A percentile compares a stretch with the other conserved stretches of the same genome.
Conservation (phyloP, 805 yeast genomes). For the Saccharomycopsis amapae region DNA sequence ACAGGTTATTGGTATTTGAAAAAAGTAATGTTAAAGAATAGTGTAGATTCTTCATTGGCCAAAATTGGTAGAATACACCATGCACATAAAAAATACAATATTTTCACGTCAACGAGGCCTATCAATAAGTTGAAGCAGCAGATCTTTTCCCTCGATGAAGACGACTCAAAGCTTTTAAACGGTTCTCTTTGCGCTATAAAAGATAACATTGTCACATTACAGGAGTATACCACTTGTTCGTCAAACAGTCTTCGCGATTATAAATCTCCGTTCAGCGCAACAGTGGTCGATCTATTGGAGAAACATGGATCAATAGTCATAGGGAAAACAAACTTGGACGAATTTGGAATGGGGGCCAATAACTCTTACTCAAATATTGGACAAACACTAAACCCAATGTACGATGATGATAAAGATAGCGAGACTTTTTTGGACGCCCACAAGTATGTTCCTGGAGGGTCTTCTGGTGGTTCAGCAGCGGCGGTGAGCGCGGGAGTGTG, state of each 20-base stretch:
- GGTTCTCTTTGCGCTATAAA: constrained; percentile 48
- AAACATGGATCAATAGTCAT: constrained; percentile 41
- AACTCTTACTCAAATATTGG: constrained; percentile 52
- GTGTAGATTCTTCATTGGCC: not conserved
- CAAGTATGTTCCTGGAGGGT: constrained; percentile 68
- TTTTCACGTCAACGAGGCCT: constrained; percentile 37
- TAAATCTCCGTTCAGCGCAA: constrained; percentile 74
- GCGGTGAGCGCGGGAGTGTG: constrained; percentile 69
- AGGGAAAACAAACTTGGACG: constrained; percentile 92
- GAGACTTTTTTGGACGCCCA: constrained; percentile 25
- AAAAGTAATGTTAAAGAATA: not conserved
- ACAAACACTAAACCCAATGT: constrained; percentile 49
- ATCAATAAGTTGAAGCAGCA: constrained; percentile 14
- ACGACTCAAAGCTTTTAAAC: constrained; percentile 23
- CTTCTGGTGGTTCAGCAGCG: constrained; percentile 95
- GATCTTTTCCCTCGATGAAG: not conserved
- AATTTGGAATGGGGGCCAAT: constrained; percentile 94
- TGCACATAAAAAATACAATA: constrained; percentile 28
- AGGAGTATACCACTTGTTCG: constrained; percentile 70
- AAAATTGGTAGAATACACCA: not conserved
- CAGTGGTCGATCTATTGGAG: constrained; percentile 52
- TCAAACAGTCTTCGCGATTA: constrained; percentile 57
- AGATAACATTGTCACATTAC: constrained; percentile 70
- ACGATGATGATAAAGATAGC: constrained; percentile 23
- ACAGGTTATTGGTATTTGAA: too few relatives aligned